These are phyloP conservation scores for Zasmidium angulare DNA, from an alignment of 2,329 filamentous ascomycete species.

Conservation along the genomic window DNA sequence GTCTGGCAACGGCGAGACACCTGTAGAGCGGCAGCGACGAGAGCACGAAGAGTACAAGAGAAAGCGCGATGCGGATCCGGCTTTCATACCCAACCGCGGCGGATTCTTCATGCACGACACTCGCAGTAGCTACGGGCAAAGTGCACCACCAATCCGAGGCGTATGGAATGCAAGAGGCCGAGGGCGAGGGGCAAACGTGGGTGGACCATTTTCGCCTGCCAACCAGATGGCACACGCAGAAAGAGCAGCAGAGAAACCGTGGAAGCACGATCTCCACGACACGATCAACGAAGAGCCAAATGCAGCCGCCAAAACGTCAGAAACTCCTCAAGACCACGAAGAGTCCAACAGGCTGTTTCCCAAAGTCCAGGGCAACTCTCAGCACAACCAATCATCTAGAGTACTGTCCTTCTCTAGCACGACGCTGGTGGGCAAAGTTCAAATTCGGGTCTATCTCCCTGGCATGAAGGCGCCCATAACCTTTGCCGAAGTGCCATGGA, in stretches of 20 bases:
- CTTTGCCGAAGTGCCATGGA: constrained; percentile 76
- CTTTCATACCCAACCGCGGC: constrained; percentile 90
- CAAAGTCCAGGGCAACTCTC: constrained; percentile 8
- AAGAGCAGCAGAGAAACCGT: constrained; percentile 69
- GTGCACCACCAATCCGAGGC: constrained; percentile 22
- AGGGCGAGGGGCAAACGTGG: constrained; percentile 58
- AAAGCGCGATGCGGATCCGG: constrained; percentile 82
- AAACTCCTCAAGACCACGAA: constrained; percentile 20
- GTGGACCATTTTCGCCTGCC: constrained; percentile 55
- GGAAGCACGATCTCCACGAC: constrained; percentile 91
- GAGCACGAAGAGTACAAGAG: constrained; percentile 91
- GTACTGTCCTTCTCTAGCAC: constrained; percentile 69
- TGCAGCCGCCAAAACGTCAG: constrained; percentile 13
- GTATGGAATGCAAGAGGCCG: constrained; percentile 55
- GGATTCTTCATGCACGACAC: constrained; percentile 97
- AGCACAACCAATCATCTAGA: constrained; percentile 14
- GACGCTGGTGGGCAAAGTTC: constrained; percentile 77
- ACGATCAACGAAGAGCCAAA: constrained; percentile 51
- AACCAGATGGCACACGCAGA: constrained; percentile 41
- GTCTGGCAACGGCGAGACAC: constrained; percentile 43
- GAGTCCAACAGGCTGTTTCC: constrained; percentile 30
- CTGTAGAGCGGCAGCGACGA: constrained; percentile 70
- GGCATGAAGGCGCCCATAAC: constrained; percentile 69
- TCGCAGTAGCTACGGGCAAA: constrained; percentile 46
- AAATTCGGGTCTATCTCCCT: constrained; percentile 78